Evolutionary conservation across 202 grass and related monocot genomes (phyloP).

Genomic region (Brachypodium distachyon): DNA sequence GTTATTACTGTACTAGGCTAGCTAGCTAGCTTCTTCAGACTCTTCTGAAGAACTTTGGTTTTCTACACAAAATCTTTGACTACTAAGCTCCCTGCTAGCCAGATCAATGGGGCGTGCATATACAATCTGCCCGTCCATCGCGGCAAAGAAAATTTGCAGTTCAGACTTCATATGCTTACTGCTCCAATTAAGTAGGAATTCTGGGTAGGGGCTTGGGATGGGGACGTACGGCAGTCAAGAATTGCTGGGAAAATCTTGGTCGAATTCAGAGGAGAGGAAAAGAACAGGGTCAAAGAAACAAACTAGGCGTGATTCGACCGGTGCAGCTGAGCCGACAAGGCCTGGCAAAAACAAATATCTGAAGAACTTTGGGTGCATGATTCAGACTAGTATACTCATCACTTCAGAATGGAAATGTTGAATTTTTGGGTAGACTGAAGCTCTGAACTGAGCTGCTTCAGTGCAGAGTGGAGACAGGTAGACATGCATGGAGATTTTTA

Average conservation of each 20-base stretch:
- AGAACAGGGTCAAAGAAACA: neutral
- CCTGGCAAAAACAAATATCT: neutral
- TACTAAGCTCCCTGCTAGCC: neutral
- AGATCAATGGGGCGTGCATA: neutral
- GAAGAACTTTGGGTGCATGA: neutral
- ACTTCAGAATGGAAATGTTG: neutral
- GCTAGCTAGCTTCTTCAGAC: neutral
- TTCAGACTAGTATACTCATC: neutral
- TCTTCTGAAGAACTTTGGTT: no score
- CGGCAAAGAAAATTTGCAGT: conserved; percentile 6
- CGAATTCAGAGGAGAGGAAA: conserved; percentile 5
- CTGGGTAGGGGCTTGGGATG: no score
- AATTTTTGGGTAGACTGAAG: neutral
- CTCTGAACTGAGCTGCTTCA: neutral
- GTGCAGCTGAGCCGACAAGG: no score
- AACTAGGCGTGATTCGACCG: conserved; percentile 10
- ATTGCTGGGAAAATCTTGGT: neutral
- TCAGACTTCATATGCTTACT: no score
- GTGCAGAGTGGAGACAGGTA: neutral
- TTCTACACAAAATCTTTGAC: conserved; percentile 4
- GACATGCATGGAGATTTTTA: neutral
- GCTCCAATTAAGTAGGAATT: neutral
- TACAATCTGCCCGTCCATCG: conserved; percentile 25
- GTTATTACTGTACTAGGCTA: neutral
- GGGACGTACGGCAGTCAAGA: conserved; percentile 4